A percentile compares a stretch with the other conserved stretches of the same genome.
Evolutionary conservation across 306 rosid species (phyloP).

Genomic region (Castanea sativa): DNA sequence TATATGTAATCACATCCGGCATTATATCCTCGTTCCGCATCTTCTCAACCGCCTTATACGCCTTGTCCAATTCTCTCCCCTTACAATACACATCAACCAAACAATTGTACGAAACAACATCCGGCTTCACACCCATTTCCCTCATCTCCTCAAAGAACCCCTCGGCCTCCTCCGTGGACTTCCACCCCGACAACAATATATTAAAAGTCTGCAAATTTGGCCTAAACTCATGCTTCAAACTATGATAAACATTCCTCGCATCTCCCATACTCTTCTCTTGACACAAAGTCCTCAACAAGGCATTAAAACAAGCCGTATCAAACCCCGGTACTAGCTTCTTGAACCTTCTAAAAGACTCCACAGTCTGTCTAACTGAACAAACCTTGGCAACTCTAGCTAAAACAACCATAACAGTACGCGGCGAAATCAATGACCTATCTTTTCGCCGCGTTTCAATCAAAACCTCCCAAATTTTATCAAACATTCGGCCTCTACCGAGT

Average conservation of each 20-base stretch:
- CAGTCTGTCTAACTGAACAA: conserved; percentile 77
- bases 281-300: conserved; percentile 77
- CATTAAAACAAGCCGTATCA: conserved; percentile 62
- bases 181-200: conserved; percentile 88
- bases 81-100: conserved; percentile 85
- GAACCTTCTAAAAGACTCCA: conserved; percentile 71
- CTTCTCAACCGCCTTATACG: conserved; percentile 57
- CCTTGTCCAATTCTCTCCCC: conserved; percentile 71
- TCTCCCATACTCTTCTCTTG: conserved; percentile 94
- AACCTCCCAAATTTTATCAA: conserved; percentile 53
- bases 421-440: conserved; percentile 50
- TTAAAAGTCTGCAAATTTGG: conserved; percentile 82
- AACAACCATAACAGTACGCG: conserved; percentile 74
- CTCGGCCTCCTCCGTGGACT: conserved; percentile 76
- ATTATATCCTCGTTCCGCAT: conserved; percentile 51
- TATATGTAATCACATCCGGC: conserved; percentile 79
- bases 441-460: conserved; percentile 42
- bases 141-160: conserved; percentile 80
- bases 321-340: conserved; percentile 63
- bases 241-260: conserved; percentile 87
- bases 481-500: conserved; percentile 75
- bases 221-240: conserved; percentile 63
- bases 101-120: conserved; percentile 77
- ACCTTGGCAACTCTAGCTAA: conserved; percentile 76
- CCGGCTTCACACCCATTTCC: conserved; percentile 73